Conservation (phyloP, 306 rosid genomes). For the Acmispon strigosus region DNA sequence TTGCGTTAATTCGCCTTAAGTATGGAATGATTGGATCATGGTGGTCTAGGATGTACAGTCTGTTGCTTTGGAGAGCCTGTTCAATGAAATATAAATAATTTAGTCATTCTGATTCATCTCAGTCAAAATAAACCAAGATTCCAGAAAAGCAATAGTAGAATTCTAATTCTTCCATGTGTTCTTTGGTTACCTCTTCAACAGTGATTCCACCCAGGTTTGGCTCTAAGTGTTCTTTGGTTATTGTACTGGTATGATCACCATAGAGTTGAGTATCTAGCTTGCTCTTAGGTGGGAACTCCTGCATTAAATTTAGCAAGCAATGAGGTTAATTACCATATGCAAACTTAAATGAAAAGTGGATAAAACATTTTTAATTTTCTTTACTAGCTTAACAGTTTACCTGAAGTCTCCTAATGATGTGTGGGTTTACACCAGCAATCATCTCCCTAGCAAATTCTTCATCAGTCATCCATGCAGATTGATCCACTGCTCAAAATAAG, state of each 20-base stretch:
- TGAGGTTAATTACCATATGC: neutral
- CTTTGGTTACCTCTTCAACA: conserved; percentile 47
- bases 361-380: no score
- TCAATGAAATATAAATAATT: neutral
- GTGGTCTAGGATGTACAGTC: conserved; percentile 57
- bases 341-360: no score
- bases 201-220: conserved; percentile 49
- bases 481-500: conserved; percentile 36
- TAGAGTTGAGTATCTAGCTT: conserved; percentile 42
- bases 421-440: conserved; percentile 71
- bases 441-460: conserved; percentile 75
- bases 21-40: conserved; percentile 56
- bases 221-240: conserved; percentile 40
- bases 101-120: neutral
- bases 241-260: conserved; percentile 54
- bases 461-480: conserved; percentile 69
- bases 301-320: neutral
- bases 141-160: neutral
- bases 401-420: conserved; percentile 27
- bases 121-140: neutral
- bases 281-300: conserved; percentile 75
- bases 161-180: neutral
- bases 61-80: conserved; percentile 52
- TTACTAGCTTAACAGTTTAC: conserved; percentile 17
- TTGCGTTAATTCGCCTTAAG: conserved; percentile 45